Percentiles rank a stretch among this genome's conserved stretches.
Conservation (phyloP, 2,329 filamentous ascomycete genomes). For the Hymenoscyphus infarciens region DNA sequence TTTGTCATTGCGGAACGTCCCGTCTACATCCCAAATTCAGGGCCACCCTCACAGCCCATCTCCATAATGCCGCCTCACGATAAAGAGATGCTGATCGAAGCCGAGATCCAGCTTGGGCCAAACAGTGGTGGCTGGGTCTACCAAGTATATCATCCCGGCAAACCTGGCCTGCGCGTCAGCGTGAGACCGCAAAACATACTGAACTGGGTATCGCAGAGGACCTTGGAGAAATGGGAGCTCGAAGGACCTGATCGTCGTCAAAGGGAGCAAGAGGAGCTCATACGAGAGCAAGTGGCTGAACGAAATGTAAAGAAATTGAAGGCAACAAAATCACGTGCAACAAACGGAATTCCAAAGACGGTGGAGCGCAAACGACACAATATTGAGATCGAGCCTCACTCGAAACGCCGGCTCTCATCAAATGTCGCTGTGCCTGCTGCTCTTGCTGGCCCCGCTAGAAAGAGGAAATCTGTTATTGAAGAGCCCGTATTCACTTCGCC, state of each 20-base stretch:
- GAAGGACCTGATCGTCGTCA: conserved; percentile 35
- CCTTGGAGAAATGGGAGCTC: conserved; percentile 50
- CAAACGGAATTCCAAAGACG: background rate
- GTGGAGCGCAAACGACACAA: background rate
- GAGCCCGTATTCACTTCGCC: conserved; percentile 8
- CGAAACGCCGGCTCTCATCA: background rate
- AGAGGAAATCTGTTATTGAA: background rate
- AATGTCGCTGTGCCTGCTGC: background rate
- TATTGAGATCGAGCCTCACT: too few species aligned
- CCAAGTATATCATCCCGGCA: conserved; percentile 26
- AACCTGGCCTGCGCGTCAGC: conserved; percentile 47
- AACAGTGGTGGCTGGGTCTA: conserved; percentile 24
- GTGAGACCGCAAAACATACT: conserved; percentile 47
- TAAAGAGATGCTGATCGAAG: conserved; percentile 51
- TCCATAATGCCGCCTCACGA: conserved; percentile 48
- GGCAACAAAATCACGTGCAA: conserved; percentile 12
- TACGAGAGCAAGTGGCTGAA: conserved; percentile 22
- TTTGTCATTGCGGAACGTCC: conserved; percentile 31
- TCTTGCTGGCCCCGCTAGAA: conserved; percentile 12
- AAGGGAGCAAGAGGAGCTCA: conserved; percentile 32
- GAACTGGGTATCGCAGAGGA: conserved; percentile 56
- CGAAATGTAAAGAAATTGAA: conserved; percentile 10
- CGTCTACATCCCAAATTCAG: conserved; percentile 45
- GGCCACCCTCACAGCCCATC: conserved; percentile 47
- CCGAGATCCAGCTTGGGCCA: conserved; percentile 45